phyloP scores from a whole-genome alignment of 768 basidiomycete genomes.

The Lactarius tabidus region DNA sequence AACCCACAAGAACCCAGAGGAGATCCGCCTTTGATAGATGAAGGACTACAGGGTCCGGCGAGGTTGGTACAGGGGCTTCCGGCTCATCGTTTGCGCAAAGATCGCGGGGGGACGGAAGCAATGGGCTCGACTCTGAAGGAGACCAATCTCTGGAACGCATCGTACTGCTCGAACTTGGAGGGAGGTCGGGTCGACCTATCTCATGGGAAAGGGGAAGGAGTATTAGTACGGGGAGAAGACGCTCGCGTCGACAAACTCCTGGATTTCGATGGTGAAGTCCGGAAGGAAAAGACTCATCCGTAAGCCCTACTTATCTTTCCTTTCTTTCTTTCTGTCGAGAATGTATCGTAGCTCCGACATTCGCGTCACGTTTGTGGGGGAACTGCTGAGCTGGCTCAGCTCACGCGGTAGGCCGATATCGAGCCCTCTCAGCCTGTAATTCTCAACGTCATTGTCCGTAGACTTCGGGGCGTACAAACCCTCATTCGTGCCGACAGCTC shows the following conservation, averaged over 20 bases:
- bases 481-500: background rate
- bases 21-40: conserved; percentile 46
- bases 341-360: conserved; percentile 16
- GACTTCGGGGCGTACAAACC: conserved; percentile 20
- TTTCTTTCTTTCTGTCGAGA: conserved; percentile 15
- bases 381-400: conserved; percentile 16
- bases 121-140: conserved; percentile 51
- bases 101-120: conserved; percentile 38
- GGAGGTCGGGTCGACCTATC: conserved; percentile 11
- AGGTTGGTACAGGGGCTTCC: background rate
- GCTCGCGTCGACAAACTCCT: conserved; percentile 12
- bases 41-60: conserved; percentile 5
- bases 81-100: background rate
- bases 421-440: conserved; percentile 16
- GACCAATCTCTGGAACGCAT: conserved; percentile 42
- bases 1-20: conserved; percentile 66
- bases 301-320: conserved; percentile 16
- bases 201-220: conserved; percentile 20
- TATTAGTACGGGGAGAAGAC: conserved; percentile 22
- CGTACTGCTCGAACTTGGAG: conserved; percentile 12
- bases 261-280: conserved; percentile 19
- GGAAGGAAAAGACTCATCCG: conserved; percentile 22
- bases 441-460: conserved; percentile 25
- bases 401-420: conserved; percentile 18
- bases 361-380: conserved; percentile 18